Percentiles rank a stretch among this genome's conserved stretches.
Evolutionary conservation across 164 flowering plant species (phyloP).

Genomic region (Paratinospora sagittata): DNA sequence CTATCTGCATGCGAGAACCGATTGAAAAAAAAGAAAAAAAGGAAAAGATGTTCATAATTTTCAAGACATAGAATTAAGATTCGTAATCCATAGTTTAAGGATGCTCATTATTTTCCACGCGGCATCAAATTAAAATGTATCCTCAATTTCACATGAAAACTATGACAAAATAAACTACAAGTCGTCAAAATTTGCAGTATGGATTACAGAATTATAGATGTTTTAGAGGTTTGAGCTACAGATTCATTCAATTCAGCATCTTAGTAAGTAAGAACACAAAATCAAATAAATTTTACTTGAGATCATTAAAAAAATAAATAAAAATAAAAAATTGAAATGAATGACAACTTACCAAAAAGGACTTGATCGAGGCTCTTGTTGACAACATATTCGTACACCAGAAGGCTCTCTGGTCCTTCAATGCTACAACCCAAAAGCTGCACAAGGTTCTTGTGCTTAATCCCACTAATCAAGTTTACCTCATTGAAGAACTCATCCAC

Average conservation of each 20-base stretch:
- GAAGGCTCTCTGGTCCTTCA: conserved; percentile 53
- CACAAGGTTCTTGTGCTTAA: conserved; percentile 48
- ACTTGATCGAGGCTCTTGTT: conserved; percentile 49
- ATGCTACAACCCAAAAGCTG: conserved; percentile 49
- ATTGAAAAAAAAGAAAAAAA: neutral
- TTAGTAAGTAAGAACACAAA: too few relatives aligned
- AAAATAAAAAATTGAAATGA: neutral
- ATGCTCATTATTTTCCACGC: too few relatives aligned
- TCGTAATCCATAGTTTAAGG: neutral
- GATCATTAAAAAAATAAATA: too few relatives aligned
- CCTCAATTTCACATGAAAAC: neutral
- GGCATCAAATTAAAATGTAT: too few relatives aligned
- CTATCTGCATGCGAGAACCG: conserved; percentile 31
- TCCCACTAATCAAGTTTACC: conserved; percentile 43
- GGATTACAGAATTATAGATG: neutral
- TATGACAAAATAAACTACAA: neutral
- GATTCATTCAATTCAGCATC: too few relatives aligned
- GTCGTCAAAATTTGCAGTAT: neutral
- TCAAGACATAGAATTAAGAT: neutral
- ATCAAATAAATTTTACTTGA: too few relatives aligned
- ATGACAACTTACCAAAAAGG: conserved; percentile 41
- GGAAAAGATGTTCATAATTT: neutral
- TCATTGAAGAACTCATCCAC: too few relatives aligned
- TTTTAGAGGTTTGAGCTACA: neutral
- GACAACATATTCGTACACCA: conserved; percentile 48